Conservation (phyloP, 179 eudicot species). For the Silene coronaria region DNA sequence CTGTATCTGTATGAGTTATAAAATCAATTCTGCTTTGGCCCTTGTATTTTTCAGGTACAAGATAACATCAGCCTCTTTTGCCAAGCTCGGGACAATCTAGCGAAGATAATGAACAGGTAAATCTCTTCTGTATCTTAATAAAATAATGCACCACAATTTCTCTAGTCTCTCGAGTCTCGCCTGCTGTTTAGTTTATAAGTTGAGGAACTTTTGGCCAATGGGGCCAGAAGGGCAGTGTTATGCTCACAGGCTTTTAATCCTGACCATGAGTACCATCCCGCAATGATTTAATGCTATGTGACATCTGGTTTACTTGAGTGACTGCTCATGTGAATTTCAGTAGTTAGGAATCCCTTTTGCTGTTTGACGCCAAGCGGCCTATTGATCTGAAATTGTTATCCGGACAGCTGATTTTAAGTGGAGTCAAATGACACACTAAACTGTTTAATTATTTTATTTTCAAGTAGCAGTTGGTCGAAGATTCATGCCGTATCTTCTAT, state of each 20-base stretch:
- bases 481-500: too few species aligned
- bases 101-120: constrained; percentile 69
- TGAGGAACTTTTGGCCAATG: background rate
- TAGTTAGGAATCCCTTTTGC: too few species aligned
- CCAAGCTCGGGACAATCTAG: constrained; percentile 72
- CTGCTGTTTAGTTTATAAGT: background rate
- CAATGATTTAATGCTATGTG: background rate
- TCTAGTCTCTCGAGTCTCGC: background rate
- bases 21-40: background rate
- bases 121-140: background rate
- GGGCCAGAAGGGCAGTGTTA: background rate
- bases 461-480: too few species aligned
- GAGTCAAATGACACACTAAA: too few species aligned
- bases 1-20: too few species aligned
- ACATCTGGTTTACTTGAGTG: background rate
- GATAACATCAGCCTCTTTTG: constrained; percentile 71
- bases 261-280: background rate
- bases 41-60: constrained; percentile 41
- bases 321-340: background rate
- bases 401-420: too few species aligned
- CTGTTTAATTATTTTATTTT: too few species aligned
- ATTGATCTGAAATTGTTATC: background rate
- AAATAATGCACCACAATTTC: background rate
- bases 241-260: background rate
- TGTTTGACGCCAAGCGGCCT: background rate